These are phyloP conservation scores for Cafeteria roenbergensis DNA, from an alignment of 108 stramenopile species.

Conservation along the genomic window DNA sequence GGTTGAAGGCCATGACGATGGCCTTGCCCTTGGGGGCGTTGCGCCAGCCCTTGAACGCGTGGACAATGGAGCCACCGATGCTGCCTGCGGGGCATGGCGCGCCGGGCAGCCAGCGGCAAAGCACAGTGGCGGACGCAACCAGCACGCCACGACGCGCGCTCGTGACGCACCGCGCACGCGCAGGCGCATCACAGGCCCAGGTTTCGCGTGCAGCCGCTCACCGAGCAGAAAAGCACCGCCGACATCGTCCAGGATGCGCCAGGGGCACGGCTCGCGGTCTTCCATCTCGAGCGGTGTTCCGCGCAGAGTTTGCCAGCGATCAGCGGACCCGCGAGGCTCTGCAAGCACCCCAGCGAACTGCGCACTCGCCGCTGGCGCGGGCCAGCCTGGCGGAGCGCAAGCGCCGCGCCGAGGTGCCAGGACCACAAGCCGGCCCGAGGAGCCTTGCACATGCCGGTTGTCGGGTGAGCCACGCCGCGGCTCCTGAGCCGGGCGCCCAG, in stretches of 20 bases:
- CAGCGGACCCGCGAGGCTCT: too few relatives aligned
- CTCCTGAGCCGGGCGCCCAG: too few relatives aligned
- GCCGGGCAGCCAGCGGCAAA: not conserved
- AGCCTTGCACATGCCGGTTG: too few relatives aligned
- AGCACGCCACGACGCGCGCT: not conserved
- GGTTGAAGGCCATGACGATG: slow-evolving; percentile 40
- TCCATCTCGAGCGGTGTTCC: slow-evolving; percentile 9
- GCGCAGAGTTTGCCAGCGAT: too few relatives aligned
- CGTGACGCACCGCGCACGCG: not conserved
- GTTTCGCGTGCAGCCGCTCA: too few relatives aligned
- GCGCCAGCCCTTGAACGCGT: slow-evolving; percentile 63
- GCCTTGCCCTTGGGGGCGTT: slow-evolving; percentile 33
- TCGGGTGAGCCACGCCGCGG: too few relatives aligned
- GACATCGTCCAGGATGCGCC: slow-evolving; percentile 87
- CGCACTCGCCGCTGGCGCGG: too few relatives aligned
- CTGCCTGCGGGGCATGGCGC: slow-evolving; percentile 3
- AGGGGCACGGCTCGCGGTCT: slow-evolving; percentile 81
- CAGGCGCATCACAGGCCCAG: too few relatives aligned
- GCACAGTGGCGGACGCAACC: not conserved
- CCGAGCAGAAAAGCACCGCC: slow-evolving; percentile 92
- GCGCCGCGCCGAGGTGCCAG: too few relatives aligned
- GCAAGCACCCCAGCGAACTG: too few relatives aligned
- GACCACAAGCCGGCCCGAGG: too few relatives aligned
- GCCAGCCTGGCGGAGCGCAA: too few relatives aligned
- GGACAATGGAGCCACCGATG: slow-evolving; percentile 76